Evolutionary conservation across 2,329 filamentous ascomycete species (phyloP).

Genomic region (Akanthomyces dipterigenus): DNA sequence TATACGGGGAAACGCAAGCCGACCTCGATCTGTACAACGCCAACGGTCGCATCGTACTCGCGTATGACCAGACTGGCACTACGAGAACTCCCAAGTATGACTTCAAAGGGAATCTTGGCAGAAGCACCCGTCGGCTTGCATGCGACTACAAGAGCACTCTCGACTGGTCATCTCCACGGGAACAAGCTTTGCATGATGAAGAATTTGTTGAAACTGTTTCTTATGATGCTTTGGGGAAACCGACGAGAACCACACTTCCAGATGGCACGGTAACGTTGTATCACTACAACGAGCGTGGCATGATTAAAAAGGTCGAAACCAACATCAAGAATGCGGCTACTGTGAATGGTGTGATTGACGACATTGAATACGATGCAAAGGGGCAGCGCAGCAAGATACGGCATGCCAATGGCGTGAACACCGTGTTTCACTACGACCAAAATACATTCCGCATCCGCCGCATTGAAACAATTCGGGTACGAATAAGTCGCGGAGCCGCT

Average conservation of each 20-base stretch:
- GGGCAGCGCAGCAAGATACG: not conserved
- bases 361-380: constrained; percentile 10
- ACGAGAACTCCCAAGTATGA: constrained; percentile 6
- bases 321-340: not conserved
- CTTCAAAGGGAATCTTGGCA: constrained; percentile 9
- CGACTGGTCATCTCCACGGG: not conserved
- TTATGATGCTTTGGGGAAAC: constrained; percentile 8
- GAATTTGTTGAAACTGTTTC: not conserved
- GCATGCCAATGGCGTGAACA: constrained; percentile 1
- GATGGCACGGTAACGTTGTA: constrained; percentile 6
- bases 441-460: not conserved
- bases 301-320: not conserved
- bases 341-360: not conserved
- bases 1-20: not conserved
- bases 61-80: constrained; percentile 9
- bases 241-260: constrained; percentile 2
- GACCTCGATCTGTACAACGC: constrained; percentile 6
- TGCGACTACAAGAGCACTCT: constrained; percentile 3
- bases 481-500: not conserved
- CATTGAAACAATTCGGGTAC: not conserved
- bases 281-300: constrained; percentile 2
- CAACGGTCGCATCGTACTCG: constrained; percentile 5
- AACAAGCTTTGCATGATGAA: not conserved
- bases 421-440: not conserved
- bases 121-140: not conserved